Evolutionary conservation across 345 rosid genomes (phyloP), one percentile per base, ranked within the genome.

Genomic region (Gossypium turneri): DNA sequence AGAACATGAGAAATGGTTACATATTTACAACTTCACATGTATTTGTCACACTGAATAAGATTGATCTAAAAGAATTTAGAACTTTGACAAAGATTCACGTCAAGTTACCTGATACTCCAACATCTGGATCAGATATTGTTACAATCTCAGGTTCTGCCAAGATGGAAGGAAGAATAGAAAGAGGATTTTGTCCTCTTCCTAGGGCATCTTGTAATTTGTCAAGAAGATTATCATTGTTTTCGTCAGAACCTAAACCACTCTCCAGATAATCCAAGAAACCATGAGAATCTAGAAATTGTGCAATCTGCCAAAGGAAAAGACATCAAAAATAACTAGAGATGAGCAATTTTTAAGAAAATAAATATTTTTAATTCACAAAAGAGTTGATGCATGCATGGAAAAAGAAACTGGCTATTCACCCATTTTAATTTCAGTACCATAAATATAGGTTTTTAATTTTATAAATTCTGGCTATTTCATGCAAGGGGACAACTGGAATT

Each of bases 131-230:
- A 4, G 97, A 90, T 82, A 96, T 92, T 60, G 98, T 96, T 79
- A 92, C 81, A 55, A 96, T 88, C 83, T 93, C 99, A 53, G 90
- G 94, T 80, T 93, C 98, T 48, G 71, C 79, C 70, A 75, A 81
- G 27, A 86, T 75, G 57, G 91, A 84, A 62, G 97, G 94, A 73
- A 95, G 82, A 85, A 90, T 79, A 16, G 94, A 93, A 85, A 80
- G 83, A 50, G 92, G 94, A 85, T 90, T 91, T 79, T 95, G 98
- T 83, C 96, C 97, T 88, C 98, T 93, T 66, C 97, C 97, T 73
- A 93, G 81, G 61, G 99, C 94, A 82, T 95, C 99, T 87, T 93
- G 98, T 83, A 91, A 85, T 86, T 88, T 95, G 79, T 95, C 98
- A 29, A 95, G 92, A 47, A 93, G 97, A 87, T 93, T 89, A 82